phyloP scores from a whole-genome alignment of 805 yeast genomes.

The Sugiyamaella lignohabitans region DNA sequence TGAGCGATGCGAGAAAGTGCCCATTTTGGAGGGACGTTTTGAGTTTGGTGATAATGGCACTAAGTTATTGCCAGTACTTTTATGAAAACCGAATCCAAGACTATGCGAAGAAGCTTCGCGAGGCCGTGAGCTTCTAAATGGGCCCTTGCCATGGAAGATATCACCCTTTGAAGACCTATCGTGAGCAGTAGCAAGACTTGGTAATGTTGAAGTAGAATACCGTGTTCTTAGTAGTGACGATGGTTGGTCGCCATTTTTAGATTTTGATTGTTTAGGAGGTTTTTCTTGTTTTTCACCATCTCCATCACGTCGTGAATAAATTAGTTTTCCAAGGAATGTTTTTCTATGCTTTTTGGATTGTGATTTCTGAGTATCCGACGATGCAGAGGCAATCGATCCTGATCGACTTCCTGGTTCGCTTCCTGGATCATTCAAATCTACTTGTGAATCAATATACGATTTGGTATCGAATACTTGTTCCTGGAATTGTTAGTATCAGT shows the following conservation, averaged over 20 bases:
- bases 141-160: background rate
- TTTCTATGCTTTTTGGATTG: background rate
- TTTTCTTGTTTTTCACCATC: constrained; percentile 13
- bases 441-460: background rate
- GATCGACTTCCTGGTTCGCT: constrained; percentile 11
- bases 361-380: constrained; percentile 5
- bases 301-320: constrained; percentile 18
- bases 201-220: constrained; percentile 1
- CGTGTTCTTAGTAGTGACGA: background rate
- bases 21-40: background rate
- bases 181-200: background rate
- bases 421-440: background rate
- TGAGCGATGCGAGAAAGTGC: background rate
- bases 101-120: background rate
- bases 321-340: constrained; percentile 3
- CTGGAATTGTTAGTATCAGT: background rate
- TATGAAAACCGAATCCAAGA: background rate
- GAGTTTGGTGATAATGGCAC: background rate
- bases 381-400: constrained; percentile 17
- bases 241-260: background rate
- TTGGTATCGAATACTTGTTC: constrained; percentile 20
- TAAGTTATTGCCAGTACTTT: background rate
- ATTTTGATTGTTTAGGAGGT: background rate
- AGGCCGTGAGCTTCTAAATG: background rate
- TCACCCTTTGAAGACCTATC: background rate